Conservation (phyloP, 1,284 basidiomycete species). For the Neolentinus lepideus region DNA sequence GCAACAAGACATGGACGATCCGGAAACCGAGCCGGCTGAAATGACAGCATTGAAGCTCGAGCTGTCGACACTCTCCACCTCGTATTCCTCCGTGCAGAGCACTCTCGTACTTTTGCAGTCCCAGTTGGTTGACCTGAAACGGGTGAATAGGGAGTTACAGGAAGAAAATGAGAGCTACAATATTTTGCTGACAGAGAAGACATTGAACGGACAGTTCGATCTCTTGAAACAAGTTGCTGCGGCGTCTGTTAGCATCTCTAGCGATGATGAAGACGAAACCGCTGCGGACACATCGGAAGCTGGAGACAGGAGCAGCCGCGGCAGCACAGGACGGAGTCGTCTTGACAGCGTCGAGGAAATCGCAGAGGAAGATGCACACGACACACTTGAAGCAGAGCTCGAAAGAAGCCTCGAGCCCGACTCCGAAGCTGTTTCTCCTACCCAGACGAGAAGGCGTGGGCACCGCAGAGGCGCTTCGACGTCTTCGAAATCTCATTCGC, state of each 20-base stretch:
- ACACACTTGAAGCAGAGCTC: slow-evolving; percentile 27
- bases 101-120: slow-evolving; percentile 70
- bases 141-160: slow-evolving; percentile 75
- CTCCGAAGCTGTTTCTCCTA: neutral
- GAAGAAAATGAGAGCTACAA: slow-evolving; percentile 96
- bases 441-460: slow-evolving; percentile 2
- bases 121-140: slow-evolving; percentile 69
- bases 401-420: slow-evolving; percentile 27
- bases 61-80: slow-evolving; percentile 74
- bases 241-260: slow-evolving; percentile 30
- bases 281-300: slow-evolving; percentile 42
- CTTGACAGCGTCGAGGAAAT: slow-evolving; percentile 20
- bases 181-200: slow-evolving; percentile 83
- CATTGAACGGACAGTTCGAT: slow-evolving; percentile 80
- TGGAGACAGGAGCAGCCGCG: slow-evolving; percentile 30
- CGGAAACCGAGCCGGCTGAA: slow-evolving; percentile 70
- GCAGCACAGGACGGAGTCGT: slow-evolving; percentile 41
- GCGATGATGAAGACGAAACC: slow-evolving; percentile 42
- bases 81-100: slow-evolving; percentile 71
- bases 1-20: slow-evolving; percentile 45
- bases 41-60: slow-evolving; percentile 76
- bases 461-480: slow-evolving; percentile 15
- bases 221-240: slow-evolving; percentile 61
- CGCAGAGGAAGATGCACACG: slow-evolving; percentile 40
- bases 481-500: slow-evolving; percentile 40